Percentiles rank a stretch among this genome's conserved stretches.
Conservation (phyloP, 257 asterid species). For the Solanum commersonii region DNA sequence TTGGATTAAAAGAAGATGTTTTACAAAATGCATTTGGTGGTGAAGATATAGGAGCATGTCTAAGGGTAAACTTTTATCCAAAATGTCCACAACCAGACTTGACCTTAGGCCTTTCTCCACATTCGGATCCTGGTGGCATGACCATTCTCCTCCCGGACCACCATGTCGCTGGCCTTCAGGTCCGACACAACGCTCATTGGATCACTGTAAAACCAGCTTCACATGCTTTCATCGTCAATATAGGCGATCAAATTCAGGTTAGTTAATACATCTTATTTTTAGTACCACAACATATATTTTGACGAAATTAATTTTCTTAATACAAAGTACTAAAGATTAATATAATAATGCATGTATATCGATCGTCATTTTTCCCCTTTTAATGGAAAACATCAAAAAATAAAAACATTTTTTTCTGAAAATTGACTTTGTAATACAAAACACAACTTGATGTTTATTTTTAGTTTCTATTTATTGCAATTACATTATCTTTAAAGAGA, state of each 20-base stretch:
- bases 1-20: slow-evolving; percentile 42
- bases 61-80: slow-evolving; percentile 78
- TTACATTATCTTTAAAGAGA: neutral
- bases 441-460: neutral
- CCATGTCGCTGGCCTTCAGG: slow-evolving; percentile 76
- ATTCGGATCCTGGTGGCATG: slow-evolving; percentile 91
- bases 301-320: no score
- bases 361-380: neutral
- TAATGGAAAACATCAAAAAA: neutral
- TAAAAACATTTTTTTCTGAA: neutral
- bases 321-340: no score
- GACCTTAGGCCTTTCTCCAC: slow-evolving; percentile 69
- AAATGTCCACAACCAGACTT: slow-evolving; percentile 81
- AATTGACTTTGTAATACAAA: neutral
- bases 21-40: slow-evolving; percentile 74
- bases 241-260: slow-evolving; percentile 88
- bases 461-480: neutral
- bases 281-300: no score
- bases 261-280: neutral
- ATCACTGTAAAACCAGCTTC: slow-evolving; percentile 66
- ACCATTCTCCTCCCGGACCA: slow-evolving; percentile 66
- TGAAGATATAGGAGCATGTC: slow-evolving; percentile 60
- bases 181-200: slow-evolving; percentile 44
- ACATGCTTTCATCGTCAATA: slow-evolving; percentile 72
- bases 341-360: no score